These are phyloP conservation scores for Porodaedalea pini DNA, from an alignment of 1,284 basidiomycete genomes.

Conservation along the genomic window DNA sequence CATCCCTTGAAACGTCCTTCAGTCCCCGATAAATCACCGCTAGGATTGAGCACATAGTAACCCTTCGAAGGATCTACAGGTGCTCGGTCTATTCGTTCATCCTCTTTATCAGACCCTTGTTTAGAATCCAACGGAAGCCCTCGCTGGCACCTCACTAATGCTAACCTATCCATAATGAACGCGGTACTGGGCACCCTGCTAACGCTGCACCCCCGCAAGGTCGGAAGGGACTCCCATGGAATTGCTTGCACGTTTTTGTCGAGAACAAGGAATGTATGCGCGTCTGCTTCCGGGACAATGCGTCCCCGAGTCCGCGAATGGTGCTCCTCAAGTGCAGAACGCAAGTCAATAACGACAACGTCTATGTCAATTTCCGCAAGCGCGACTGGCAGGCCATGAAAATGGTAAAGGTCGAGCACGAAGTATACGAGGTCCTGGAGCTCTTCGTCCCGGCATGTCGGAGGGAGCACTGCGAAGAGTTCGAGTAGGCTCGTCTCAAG, in stretches of 20 bases:
- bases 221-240: slow-evolving; percentile 96
- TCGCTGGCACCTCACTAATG: slow-evolving; percentile 48
- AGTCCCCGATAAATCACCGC: slow-evolving; percentile 83
- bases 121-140: slow-evolving; percentile 24
- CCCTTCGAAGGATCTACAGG: slow-evolving; percentile 64
- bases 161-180: slow-evolving; percentile 82
- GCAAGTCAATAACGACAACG: slow-evolving; percentile 75
- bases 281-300: slow-evolving; percentile 37
- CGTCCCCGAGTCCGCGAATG: slow-evolving; percentile 37
- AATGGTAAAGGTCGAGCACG: slow-evolving; percentile 90
- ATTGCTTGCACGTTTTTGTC: slow-evolving; percentile 89
- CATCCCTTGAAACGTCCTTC: slow-evolving; percentile 80
- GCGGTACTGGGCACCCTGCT: slow-evolving; percentile 88
- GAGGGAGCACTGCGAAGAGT: slow-evolving; percentile 81
- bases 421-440: slow-evolving; percentile 95
- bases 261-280: slow-evolving; percentile 85
- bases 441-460: slow-evolving; percentile 87
- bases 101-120: slow-evolving; percentile 18
- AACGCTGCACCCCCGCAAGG: slow-evolving; percentile 79
- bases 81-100: slow-evolving; percentile 41
- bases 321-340: slow-evolving; percentile 69
- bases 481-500: slow-evolving; percentile 76
- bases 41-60: slow-evolving; percentile 90
- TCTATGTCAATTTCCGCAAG: slow-evolving; percentile 92
- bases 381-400: slow-evolving; percentile 86